Conservation (phyloP, 129 eudicot genomes). For the Heracleum sosnowskyi region DNA sequence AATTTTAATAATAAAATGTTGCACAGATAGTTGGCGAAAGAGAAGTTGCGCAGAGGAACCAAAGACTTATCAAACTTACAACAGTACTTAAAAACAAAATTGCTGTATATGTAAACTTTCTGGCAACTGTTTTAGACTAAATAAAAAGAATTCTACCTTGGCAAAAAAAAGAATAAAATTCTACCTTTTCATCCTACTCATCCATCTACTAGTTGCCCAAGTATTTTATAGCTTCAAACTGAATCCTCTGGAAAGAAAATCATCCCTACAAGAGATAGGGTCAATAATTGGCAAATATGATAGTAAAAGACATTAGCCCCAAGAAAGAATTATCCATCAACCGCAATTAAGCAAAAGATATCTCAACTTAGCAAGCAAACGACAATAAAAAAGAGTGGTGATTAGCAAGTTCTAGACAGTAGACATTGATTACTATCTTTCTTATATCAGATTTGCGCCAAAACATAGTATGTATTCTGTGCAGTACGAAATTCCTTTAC, state of each 20-base stretch:
- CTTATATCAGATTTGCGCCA: neutral
- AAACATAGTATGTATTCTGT: neutral
- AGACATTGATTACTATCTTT: neutral
- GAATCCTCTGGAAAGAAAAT: neutral
- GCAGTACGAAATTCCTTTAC: too few species aligned
- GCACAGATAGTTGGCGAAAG: neutral
- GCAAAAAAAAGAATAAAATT: neutral
- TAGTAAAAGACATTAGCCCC: neutral
- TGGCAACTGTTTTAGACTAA: too few species aligned
- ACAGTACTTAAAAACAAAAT: neutral
- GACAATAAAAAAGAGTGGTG: too few species aligned
- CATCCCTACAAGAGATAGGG: constrained; percentile 4
- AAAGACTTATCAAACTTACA: neutral
- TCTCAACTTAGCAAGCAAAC: neutral
- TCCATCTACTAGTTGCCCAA: neutral
- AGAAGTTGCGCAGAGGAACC: neutral
- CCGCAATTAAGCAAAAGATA: neutral
- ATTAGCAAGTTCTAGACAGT: neutral
- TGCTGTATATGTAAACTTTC: too few species aligned
- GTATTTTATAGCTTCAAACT: neutral
- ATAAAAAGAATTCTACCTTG: neutral
- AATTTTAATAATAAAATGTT: too few species aligned
- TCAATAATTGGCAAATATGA: neutral
- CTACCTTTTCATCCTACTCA: neutral
- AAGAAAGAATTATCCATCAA: neutral